A percentile compares a stretch with the other conserved stretches of the same genome.
phyloP scores from a whole-genome alignment of 441 rosid species.

The Erodium moschatum region DNA sequence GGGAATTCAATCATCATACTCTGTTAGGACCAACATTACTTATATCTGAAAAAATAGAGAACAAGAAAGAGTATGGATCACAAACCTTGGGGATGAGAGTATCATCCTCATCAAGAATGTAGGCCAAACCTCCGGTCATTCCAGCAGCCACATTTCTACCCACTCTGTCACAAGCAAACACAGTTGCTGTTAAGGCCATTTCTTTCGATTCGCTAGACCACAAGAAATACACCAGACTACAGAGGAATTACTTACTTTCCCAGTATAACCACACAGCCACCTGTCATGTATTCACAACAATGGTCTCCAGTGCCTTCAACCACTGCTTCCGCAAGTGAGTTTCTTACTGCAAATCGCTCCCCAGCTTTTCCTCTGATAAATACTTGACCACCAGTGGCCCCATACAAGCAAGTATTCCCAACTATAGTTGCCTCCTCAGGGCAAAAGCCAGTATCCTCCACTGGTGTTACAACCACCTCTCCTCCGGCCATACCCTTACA shows the following conservation, averaged over 20 bases:
- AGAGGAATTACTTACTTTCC: conserved; percentile 69
- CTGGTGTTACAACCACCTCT: conserved; percentile 75
- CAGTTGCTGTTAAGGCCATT: neutral
- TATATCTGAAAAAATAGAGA: neutral
- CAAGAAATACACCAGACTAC: neutral
- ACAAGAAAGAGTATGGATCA: conserved; percentile 4
- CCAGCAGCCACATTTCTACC: conserved; percentile 97
- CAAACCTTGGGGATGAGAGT: conserved; percentile 79
- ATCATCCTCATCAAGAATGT: conserved; percentile 80
- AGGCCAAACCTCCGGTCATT: conserved; percentile 96
- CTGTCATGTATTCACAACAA: conserved; percentile 96
- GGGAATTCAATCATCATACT: neutral
- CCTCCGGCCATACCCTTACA: conserved; percentile 95
- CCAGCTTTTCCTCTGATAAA: conserved; percentile 93
- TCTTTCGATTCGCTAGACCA: conserved; percentile 13
- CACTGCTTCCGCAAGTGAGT: conserved; percentile 88
- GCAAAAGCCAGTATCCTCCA: conserved; percentile 56
- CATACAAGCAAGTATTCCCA: conserved; percentile 92
- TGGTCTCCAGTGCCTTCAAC: conserved; percentile 98
- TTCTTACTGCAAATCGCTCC: conserved; percentile 91
- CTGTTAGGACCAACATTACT: conserved; percentile 2
- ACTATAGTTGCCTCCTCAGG: conserved; percentile 89
- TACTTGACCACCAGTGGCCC: conserved; percentile 90
- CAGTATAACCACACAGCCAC: conserved; percentile 87
- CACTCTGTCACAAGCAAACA: conserved; percentile 48